These are phyloP conservation scores for Berberis vulgaris DNA, from an alignment of 164 flowering plant species.

Conservation along the genomic window DNA sequence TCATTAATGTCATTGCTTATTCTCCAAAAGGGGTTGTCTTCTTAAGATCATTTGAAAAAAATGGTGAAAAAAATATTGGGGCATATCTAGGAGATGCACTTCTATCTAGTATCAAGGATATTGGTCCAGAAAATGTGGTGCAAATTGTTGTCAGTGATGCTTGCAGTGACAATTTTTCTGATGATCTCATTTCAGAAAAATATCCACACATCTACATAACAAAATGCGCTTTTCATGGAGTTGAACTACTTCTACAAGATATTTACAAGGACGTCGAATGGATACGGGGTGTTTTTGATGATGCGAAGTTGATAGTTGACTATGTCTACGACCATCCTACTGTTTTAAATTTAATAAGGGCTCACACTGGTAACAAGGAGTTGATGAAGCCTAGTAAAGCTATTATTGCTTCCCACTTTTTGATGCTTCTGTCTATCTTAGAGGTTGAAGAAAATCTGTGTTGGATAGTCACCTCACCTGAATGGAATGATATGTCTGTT, in stretches of 20 bases:
- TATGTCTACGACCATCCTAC: conserved; percentile 5
- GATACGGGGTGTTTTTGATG: conserved; percentile 9
- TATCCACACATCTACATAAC: conserved; percentile 13
- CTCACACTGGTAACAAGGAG: conserved; percentile 9
- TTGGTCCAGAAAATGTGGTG: conserved; percentile 17
- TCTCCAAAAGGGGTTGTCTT: conserved; percentile 16
- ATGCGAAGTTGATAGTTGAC: conserved; percentile 8
- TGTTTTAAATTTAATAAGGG: conserved; percentile 9
- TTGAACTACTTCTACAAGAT: conserved; percentile 13
- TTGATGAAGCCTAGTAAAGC: conserved; percentile 10
- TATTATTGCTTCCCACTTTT: conserved; percentile 3
- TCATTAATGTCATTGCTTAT: conserved; percentile 14
- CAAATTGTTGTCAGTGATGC: conserved; percentile 8
- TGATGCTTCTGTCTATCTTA: conserved; percentile 17
- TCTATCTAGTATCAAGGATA: conserved; percentile 10
- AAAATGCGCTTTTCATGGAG: conserved; percentile 9
- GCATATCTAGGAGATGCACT: conserved; percentile 5
- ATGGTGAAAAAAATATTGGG: not conserved
- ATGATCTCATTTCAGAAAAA: conserved; percentile 5
- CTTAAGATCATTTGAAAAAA: conserved; percentile 9
- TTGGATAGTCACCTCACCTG: conserved; percentile 8
- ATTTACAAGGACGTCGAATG: conserved; percentile 13
- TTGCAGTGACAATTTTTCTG: not conserved
- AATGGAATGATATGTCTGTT: conserved; percentile 8
- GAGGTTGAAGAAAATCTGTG: conserved; percentile 10